Percentiles rank a stretch among this genome's conserved stretches.
phyloP scores from a whole-genome alignment of 345 rosid species.

The Cardamine occulta region DNA sequence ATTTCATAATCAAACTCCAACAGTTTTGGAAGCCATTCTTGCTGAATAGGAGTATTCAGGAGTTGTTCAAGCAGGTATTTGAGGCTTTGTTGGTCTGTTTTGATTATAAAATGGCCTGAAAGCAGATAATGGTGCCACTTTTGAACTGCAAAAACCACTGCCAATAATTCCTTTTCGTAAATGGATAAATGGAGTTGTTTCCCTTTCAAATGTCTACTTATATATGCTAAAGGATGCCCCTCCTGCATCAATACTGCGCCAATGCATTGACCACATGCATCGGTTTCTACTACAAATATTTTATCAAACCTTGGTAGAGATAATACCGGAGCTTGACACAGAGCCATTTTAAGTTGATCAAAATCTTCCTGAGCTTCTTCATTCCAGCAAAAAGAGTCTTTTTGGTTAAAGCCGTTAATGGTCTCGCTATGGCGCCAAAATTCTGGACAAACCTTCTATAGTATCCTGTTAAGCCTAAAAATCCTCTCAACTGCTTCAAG shows the following conservation, averaged over 20 bases:
- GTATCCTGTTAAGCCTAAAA: too few relatives aligned
- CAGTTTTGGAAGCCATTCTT: neutral
- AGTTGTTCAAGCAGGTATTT: neutral
- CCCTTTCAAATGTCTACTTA: neutral
- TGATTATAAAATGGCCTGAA: neutral
- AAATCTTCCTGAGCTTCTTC: too few relatives aligned
- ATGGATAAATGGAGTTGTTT: neutral
- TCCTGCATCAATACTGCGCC: neutral
- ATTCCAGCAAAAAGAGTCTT: too few relatives aligned
- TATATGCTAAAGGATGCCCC: neutral
- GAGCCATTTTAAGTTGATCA: too few relatives aligned
- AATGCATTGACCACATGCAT: neutral
- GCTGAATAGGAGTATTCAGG: neutral
- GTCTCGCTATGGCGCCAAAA: too few relatives aligned
- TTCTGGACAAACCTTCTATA: too few relatives aligned
- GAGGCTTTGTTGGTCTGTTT: neutral
- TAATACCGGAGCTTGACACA: too few relatives aligned
- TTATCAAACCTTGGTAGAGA: too few relatives aligned
- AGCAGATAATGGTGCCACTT: neutral
- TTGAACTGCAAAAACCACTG: rapidly evolving
- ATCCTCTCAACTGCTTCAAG: too few relatives aligned
- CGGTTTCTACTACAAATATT: neutral
- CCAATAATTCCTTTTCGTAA: neutral
- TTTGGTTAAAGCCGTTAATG: too few relatives aligned
- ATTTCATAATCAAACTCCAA: neutral